Percentiles rank a stretch among this genome's conserved stretches.
These are phyloP conservation scores for Imleria badia DNA, from an alignment of 768 basidiomycete genomes.

Conservation along the genomic window DNA sequence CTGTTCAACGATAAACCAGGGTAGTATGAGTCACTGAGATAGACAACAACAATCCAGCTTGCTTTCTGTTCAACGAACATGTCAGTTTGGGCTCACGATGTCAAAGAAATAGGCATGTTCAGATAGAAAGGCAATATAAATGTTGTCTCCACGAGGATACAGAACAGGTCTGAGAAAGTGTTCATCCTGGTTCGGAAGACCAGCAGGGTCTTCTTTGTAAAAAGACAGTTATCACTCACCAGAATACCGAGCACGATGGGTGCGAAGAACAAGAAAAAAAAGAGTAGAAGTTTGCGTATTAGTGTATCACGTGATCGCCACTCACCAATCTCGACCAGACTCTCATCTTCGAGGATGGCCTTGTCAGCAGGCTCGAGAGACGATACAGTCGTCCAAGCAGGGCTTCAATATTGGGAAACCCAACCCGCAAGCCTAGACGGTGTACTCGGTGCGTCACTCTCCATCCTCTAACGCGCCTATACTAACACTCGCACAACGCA, in stretches of 20 bases:
- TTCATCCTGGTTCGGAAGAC: conserved; percentile 19
- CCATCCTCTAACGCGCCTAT: neutral
- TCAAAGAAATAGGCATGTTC: neutral
- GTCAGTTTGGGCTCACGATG: conserved; percentile 4
- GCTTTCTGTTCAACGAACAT: conserved; percentile 1
- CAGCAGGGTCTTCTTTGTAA: neutral
- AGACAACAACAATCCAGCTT: too few relatives aligned
- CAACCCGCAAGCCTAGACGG: conserved; percentile 85
- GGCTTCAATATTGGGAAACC: conserved; percentile 83
- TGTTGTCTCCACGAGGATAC: conserved; percentile 27
- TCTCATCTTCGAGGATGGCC: conserved; percentile 1
- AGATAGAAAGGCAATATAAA: conserved; percentile 25
- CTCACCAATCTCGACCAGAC: neutral
- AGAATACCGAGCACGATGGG: too few relatives aligned
- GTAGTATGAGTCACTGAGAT: too few relatives aligned
- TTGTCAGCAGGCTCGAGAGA: conserved; percentile 23
- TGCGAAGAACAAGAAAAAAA: neutral
- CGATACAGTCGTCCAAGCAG: conserved; percentile 64
- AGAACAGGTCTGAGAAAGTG: conserved; percentile 32
- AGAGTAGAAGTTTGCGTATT: too few relatives aligned
- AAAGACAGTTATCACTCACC: conserved; percentile 13
- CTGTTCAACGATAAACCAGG: too few relatives aligned
- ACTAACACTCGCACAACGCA: neutral
- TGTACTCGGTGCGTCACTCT: conserved; percentile 62
- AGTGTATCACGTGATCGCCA: conserved; percentile 10